Percentiles rank a stretch among this genome's conserved stretches.
These are phyloP conservation scores for Theobroma cacao DNA, from an alignment of 345 rosid genomes.

Conservation along the genomic window DNA sequence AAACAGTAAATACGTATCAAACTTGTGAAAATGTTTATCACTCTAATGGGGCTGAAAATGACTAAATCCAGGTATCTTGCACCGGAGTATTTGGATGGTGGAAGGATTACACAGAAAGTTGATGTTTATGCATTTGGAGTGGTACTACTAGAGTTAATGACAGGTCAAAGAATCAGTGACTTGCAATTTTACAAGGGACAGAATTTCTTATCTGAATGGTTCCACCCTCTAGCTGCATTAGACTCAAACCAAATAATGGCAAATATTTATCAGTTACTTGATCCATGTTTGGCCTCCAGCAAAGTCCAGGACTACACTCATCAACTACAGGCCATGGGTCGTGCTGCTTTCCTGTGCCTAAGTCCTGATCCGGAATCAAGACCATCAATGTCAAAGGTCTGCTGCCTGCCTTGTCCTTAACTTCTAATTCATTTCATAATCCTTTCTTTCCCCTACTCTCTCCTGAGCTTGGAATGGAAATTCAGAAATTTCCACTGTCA, in stretches of 20 bases:
- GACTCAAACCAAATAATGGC: constrained; percentile 30
- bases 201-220: constrained; percentile 44
- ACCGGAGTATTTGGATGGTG: constrained; percentile 54
- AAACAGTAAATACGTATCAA: background rate
- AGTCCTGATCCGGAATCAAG: constrained; percentile 16
- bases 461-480: background rate
- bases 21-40: background rate
- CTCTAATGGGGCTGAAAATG: constrained; percentile 10
- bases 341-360: constrained; percentile 13
- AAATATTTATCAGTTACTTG: constrained; percentile 12
- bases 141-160: constrained; percentile 58
- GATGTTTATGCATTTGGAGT: constrained; percentile 74
- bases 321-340: constrained; percentile 15
- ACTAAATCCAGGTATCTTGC: constrained; percentile 52
- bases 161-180: constrained; percentile 47
- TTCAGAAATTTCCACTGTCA: background rate
- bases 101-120: constrained; percentile 45
- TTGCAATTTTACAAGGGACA: constrained; percentile 37
- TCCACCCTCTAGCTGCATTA: constrained; percentile 37
- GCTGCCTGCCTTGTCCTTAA: background rate
- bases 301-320: background rate
- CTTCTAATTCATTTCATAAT: background rate
- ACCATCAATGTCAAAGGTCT: constrained; percentile 22
- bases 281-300: constrained; percentile 12
- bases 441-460: background rate